A percentile compares a stretch with the other conserved stretches of the same genome.
Conservation (phyloP, 202 grass and related monocot genomes). For the Dendrocalamus latiflorus region DNA sequence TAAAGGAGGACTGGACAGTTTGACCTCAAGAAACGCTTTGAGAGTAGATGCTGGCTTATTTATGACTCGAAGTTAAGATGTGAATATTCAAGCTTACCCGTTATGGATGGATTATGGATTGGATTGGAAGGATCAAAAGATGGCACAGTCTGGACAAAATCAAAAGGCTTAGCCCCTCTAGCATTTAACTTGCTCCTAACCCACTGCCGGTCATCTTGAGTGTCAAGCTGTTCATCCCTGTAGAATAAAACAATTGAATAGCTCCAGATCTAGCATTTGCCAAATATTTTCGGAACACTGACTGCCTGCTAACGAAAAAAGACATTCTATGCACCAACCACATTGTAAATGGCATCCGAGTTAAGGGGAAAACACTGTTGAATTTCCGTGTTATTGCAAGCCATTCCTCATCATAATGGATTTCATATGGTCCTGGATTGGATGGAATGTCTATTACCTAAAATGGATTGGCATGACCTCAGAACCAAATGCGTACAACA, state of each 20-base stretch:
- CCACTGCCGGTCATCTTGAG: constrained; percentile 54
- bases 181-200: constrained; percentile 62
- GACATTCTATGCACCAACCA: constrained; percentile 25
- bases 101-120: constrained; percentile 18
- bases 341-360: constrained; percentile 25
- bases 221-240: constrained; percentile 62
- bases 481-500: constrained; percentile 21
- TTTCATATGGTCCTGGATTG: constrained; percentile 78
- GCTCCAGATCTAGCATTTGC: constrained; percentile 8
- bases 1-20: neutral
- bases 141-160: constrained; percentile 62
- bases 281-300: constrained; percentile 14
- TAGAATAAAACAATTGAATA: constrained; percentile 13
- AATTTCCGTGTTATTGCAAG: constrained; percentile 87
- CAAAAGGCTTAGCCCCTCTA: constrained; percentile 67
- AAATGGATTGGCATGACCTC: constrained; percentile 28
- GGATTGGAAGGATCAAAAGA: constrained; percentile 50
- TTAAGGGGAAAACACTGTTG: constrained; percentile 58
- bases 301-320: constrained; percentile 3
- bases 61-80: neutral
- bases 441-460: constrained; percentile 84
- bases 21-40: neutral
- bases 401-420: constrained; percentile 89
- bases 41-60: neutral
- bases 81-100: constrained; percentile 36